These are phyloP conservation scores for Lanmaoa pseudosensibilis DNA, from an alignment of 768 basidiomycete species.

Conservation along the genomic window DNA sequence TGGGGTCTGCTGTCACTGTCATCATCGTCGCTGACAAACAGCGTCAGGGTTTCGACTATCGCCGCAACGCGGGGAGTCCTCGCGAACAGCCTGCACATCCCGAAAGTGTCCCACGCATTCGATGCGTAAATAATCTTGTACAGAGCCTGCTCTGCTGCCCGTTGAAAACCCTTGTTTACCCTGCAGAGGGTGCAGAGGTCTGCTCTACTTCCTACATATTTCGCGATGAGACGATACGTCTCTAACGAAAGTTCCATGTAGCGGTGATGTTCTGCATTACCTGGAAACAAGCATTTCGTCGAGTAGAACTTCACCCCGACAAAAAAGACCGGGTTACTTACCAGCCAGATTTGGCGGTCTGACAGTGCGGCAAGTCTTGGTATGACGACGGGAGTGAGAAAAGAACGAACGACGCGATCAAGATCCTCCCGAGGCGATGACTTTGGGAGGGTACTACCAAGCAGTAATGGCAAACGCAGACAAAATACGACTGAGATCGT, in stretches of 20 bases:
- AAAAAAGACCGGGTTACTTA: constrained; percentile 2
- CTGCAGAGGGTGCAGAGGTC: constrained; percentile 59
- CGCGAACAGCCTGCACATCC: constrained; percentile 49
- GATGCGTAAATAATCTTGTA: constrained; percentile 58
- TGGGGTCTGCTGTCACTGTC: neutral
- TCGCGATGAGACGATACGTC: constrained; percentile 57
- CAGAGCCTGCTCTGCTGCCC: constrained; percentile 54
- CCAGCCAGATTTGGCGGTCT: constrained; percentile 1
- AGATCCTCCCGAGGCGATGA: neutral
- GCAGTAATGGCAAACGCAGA: neutral
- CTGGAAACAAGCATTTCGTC: constrained; percentile 1
- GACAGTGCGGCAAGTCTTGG: neutral
- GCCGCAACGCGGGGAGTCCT: constrained; percentile 46
- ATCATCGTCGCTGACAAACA: constrained; percentile 37
- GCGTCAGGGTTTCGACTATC: constrained; percentile 55
- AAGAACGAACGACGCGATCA: neutral
- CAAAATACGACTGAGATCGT: neutral
- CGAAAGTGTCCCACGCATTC: constrained; percentile 39
- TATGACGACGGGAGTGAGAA: neutral
- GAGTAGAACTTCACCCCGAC: neutral
- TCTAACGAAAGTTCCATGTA: constrained; percentile 63
- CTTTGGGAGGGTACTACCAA: neutral
- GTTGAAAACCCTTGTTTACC: constrained; percentile 56
- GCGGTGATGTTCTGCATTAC: constrained; percentile 38
- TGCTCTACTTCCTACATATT: constrained; percentile 47